Evolutionary conservation across 2,329 filamentous ascomycete species (phyloP).

Genomic region (Westerdykella sp.): DNA sequence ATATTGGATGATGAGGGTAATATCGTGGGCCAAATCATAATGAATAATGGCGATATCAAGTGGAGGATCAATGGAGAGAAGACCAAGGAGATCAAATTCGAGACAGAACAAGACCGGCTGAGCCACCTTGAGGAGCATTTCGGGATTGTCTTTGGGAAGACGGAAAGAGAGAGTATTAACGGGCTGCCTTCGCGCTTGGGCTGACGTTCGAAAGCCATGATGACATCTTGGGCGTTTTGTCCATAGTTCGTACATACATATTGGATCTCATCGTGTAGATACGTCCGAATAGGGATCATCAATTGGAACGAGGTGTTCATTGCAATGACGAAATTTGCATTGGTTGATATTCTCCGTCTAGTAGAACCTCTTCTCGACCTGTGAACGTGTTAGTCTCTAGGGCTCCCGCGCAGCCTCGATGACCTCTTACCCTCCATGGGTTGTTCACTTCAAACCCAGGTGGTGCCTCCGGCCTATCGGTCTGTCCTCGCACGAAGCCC

Average conservation of each 20-base stretch:
- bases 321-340: not conserved
- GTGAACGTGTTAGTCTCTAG: not conserved
- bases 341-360: conserved; percentile 15
- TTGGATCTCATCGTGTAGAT: too few species aligned
- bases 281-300: not conserved
- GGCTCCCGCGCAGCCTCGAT: not conserved
- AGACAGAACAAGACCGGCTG: conserved; percentile 41
- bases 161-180: conserved; percentile 36
- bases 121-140: conserved; percentile 41
- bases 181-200: conserved; percentile 32
- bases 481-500: conserved; percentile 55
- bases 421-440: conserved; percentile 55
- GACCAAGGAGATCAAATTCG: conserved; percentile 36
- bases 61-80: conserved; percentile 41
- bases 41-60: conserved; percentile 43
- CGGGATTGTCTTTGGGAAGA: conserved; percentile 36
- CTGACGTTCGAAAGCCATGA: not conserved
- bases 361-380: conserved; percentile 36
- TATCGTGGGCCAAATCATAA: conserved; percentile 34
- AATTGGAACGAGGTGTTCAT: not conserved
- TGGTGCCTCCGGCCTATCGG: conserved; percentile 53
- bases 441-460: conserved; percentile 61
- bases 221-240: not conserved
- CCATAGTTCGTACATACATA: too few species aligned
- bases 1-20: conserved; percentile 40